Base-by-base conservation (phyloP, 805 yeast genomes). In the Pichia manshurica region DNA sequence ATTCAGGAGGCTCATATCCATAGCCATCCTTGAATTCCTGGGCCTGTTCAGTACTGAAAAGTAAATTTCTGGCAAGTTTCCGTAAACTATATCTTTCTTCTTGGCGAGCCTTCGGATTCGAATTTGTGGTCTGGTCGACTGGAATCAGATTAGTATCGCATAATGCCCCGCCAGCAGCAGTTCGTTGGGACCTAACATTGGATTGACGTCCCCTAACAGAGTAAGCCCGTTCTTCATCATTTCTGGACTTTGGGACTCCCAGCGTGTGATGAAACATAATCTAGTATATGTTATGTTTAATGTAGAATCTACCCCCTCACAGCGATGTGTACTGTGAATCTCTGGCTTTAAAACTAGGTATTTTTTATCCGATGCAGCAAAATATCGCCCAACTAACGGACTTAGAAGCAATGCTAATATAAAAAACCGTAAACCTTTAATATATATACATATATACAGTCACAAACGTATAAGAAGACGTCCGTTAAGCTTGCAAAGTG, bases 1-100 rank as follows among this genome's bases (percentile, higher is more conserved):
- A 29, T 20, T 29, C 32, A 29, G 32, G 15, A 15, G 20, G 19
- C 13, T 8, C 35, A 33, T 17, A 13, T 9, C 39, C 22, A 34
- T 25, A 25, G 12, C 20, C 20, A 17, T n/a, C 16, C 8, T 15
- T 15, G 22, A 3, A 12, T 10, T 20, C n/a, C 10, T 38, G 40
- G 22, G 21, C 35, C 36, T 19, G 20, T 19, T 45, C 42, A 9
- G 49, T 55, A 48, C 46, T 56, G 42, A 56, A 55, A 5, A 57
- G 42, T 17, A 60, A 46, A 35, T 53, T 58, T 45, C 53, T 56
- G 15, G 65, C 65, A 13, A 60, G 45, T 46, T 56, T 53, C 46
- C 62, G 51, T 21, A 61, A 56, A 13, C 62, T 53, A 25, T 53
- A 32, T 39, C 56, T 56, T 28, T 60, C 61, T 15, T 55, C 61